Base-by-base conservation (phyloP, 2,329 filamentous ascomycete genomes). In the Sporothrix curviconia region DNA sequence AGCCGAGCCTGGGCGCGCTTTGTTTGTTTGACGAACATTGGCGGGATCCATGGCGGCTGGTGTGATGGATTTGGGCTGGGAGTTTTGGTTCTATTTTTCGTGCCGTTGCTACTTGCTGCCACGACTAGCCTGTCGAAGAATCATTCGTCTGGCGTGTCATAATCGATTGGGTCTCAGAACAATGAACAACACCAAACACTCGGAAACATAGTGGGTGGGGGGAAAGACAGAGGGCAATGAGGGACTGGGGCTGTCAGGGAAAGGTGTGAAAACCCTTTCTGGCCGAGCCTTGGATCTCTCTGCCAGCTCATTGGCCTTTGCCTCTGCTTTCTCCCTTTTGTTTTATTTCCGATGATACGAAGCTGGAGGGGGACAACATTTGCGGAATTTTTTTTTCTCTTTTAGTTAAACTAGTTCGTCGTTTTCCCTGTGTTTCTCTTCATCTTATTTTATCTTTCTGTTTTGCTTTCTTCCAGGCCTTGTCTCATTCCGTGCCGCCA, bases 21-120 rank as follows among this genome's bases (percentile, higher is more conserved):
- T 32, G n/a, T 32, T 60, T 43, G 50, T 47, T 52, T 34, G 46
- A 28, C 40, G 40, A 55, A 46, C 58, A 57, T 19, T 25, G 49
- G 34, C 40, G 46, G 51, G 44, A 50, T 32, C 47, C 40, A 55
- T 47, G 57, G 43, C 36, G 50, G 50, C 57, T 57, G 61, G 57
- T 57, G 52, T 59, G 58, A 62, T 60, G 61, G 59, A 60, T 59
- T 60, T 57, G 56, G n/a, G 58, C 60, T 61, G 58, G 61, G 60
- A 63, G 61, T 61, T 63, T 59, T 61, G 56, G 58, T 53, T 61
- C 60, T 46, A 47, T 42, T 61, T 57, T 60, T 60, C 50, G 49
- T 61, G 34, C 53, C 53, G 47, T 44, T 55, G 46, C 46, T 56
- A 44, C 47, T 55, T 49, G 52, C n/a, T n/a, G n/a, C 53, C 36